Base-by-base conservation (phyloP, 2,329 filamentous ascomycete genomes). In the Cordyceps militaris region DNA sequence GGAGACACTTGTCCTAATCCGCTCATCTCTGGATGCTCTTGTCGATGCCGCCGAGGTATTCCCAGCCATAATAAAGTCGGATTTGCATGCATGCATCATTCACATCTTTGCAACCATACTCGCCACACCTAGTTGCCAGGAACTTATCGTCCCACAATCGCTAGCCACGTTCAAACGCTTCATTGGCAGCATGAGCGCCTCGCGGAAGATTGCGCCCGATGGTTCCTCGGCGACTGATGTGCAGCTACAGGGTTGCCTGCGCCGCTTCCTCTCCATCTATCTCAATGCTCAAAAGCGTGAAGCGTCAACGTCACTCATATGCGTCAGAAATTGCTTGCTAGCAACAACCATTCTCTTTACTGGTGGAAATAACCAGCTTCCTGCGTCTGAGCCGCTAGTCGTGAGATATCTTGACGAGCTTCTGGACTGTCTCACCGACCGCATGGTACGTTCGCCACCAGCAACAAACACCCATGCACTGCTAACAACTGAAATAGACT, bases 41-140 rank as follows among this genome's bases (percentile, higher is more conserved):
- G 94, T 97, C 3, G 91, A 97, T 67, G 92, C 94, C 1, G 92
- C 94, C 7, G 90, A 95, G 61, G 91, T 97, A 16, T 99, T 99
- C 73, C 95, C 95, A 0, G 85, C 89, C 2, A 92, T 99, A 65
- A 99, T 99, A 76, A 94, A 94, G 69, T 93, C 91, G 10, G 94
- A 99, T 70, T 80, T 99, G 7, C 91, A 97, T 68, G 93, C 94
- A 40, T 97, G 93, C 67, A 96, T 97, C 63, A 83, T 99, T 51
- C 92, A 99, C 74, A 96, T 97, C 57, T 97, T 97, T 68, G 88
- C 90, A 56, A 96, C 91, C 0, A 94, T 96, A 58, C 81, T 99
- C 13, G 88, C 89, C 14, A 97, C 91, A 0, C 87, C 89, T 0
- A 67, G 62, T 47, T 97, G 93, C 67, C 95, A 99, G 72, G 84